Percentiles rank a stretch among this genome's conserved stretches.
Conservation (phyloP, 352 stramenopile species). For the Phytophthora sojae region DNA sequence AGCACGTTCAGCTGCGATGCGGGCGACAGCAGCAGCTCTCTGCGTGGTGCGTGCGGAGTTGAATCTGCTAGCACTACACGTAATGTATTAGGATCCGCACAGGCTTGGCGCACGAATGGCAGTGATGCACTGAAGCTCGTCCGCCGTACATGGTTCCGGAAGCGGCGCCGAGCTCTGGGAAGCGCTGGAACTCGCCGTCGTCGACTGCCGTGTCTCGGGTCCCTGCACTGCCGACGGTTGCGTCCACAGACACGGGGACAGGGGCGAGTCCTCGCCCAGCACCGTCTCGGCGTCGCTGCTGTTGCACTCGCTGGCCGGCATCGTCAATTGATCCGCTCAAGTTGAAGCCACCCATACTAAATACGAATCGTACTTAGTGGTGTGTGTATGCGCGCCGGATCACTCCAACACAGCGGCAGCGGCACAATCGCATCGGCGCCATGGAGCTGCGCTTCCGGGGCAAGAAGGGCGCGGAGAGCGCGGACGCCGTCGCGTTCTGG, state of each 20-base stretch:
- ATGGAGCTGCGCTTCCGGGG: slow-evolving; percentile 60
- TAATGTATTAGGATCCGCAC: background rate
- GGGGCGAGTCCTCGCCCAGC: slow-evolving; percentile 36
- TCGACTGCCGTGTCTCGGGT: background rate
- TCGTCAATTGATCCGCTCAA: slow-evolving; percentile 9
- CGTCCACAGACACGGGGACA: slow-evolving; percentile 53
- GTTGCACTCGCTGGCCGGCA: slow-evolving; percentile 7
- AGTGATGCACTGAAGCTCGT: background rate
- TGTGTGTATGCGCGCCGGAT: background rate
- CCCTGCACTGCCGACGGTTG: background rate
- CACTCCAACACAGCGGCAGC: background rate
- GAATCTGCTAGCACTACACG: background rate
- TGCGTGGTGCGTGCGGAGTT: background rate
- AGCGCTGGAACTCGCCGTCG: background rate
- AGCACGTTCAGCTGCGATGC: slow-evolving; percentile 78
- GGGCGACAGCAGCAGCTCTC: slow-evolving; percentile 62
- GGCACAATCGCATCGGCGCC: slow-evolving; percentile 11
- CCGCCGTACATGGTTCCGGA: background rate
- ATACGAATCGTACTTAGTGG: slow-evolving; percentile 23
- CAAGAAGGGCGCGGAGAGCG: slow-evolving; percentile 56
- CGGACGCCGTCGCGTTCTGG: slow-evolving; percentile 66
- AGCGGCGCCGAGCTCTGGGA: background rate
- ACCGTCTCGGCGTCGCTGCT: slow-evolving; percentile 54
- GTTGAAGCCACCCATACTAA: slow-evolving; percentile 39
- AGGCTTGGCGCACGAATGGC: background rate